Base-by-base conservation (phyloP, 2,329 filamentous ascomycete genomes). In the Pseudogymnoascus sp. region DNA sequence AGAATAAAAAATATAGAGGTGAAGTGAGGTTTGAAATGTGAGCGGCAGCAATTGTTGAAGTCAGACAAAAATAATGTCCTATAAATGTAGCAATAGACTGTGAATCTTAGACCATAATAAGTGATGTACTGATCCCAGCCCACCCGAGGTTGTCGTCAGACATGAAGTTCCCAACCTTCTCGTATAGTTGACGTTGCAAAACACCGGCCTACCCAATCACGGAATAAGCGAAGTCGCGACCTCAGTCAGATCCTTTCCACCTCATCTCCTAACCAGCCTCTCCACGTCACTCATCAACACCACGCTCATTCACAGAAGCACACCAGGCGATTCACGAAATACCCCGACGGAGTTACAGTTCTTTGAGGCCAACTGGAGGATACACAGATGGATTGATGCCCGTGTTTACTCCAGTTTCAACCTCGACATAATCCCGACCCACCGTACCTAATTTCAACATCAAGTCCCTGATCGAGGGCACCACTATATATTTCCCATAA, bases 221-320 rank as follows among this genome's bases (percentile, higher is more conserved):
- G 33, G 49, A 33, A 55, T 55, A 55, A 55, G 49, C 49, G 49
- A 55, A 55, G 18, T 55, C 49, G 49, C 49, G 49, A 33, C 49
- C 28, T 55, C 25, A 33, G 25, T 55, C 49, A 55, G 49, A 55
- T 55, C 49, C 49, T 55, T 55, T 60, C 33, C 59, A 60, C 59
- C 12, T 25, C 59, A 60, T 18, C 16, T 38, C 59, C 35, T 40
- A 60, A 40, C 33, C 18, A 38, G 6, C 31, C 59, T 40, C 31
- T 31, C 35, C 59, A 60, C 49, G 59, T 60, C 59, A 60, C 59
- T 60, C 28, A 40, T 14, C 40, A 16, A 38, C 35, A 38, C 59
- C 59, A 60, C 59, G 59, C 59, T 60, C 59, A 40, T 60, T 60
- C 59, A 60, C 59, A 38, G 59, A 60, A 38, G 59, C 59, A 60